Evolutionary conservation across 768 basidiomycete species (phyloP), one percentile per base, ranked within the genome.

Genomic region (Amanita molliuscula): DNA sequence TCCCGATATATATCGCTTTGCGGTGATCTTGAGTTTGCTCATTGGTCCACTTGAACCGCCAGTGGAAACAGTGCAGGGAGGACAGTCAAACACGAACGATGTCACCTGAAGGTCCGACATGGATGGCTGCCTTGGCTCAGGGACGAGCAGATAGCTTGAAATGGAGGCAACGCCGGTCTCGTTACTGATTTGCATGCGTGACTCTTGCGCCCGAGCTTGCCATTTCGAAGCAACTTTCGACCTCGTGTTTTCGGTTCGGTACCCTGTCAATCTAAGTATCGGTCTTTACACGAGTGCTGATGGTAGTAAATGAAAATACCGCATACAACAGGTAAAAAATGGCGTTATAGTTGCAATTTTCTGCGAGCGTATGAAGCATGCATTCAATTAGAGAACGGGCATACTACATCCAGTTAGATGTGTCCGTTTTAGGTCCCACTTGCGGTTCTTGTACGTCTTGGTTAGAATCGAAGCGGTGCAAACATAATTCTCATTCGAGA

Each of bases 1-100:
- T 4, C 50, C 51, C 6, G 50, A 53, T 6, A 63, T 66, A 51
- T 77, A 77, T 18, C 73, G 65, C 37, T 75, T 76, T 0, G 72
- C 73, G 2, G 67, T 65, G 56, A 75, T 69, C 56, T 70, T 72
- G 41, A 75, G 63, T 13, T 18, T 37, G 21, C 7, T n/a, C 8
- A 7, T 6, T 18, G 48, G 11, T 21, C 9, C n/a, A 13, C 34
- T 46, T 49, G 38, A 25, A 18, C 21, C 18, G 26, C 11, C 18
- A 4, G 26, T 42, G 25, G 36, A 23, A 31, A 26, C 10, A 20
- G 15, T 33, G 23, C 20, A 11, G 21, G 49, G 11, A 23, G 42
- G 49, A 44, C 23, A 50, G 31, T 50, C 42, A 23, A 50, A 50
- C 25, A 50, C 41, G 21, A 35, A 44, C 8, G 41, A 23, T 29